Conservation (phyloP, 2,329 filamentous ascomycete genomes). For the Colletotrichum sublineola region DNA sequence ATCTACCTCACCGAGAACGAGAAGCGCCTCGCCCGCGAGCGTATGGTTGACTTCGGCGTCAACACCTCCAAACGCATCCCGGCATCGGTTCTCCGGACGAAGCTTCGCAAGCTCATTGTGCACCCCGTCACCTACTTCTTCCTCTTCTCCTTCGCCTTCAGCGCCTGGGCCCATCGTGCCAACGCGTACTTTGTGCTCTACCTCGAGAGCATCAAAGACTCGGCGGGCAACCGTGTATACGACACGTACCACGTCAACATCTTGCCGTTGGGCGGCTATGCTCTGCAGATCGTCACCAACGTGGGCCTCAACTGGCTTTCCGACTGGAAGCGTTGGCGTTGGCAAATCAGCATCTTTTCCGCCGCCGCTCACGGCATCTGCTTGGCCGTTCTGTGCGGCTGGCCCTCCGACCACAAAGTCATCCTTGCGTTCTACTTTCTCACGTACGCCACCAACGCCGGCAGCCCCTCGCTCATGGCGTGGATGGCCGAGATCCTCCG, state of each 20-base stretch:
- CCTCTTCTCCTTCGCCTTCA: constrained; percentile 48
- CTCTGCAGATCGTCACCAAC: constrained; percentile 53
- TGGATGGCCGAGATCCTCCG: constrained; percentile 53
- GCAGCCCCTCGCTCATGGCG: constrained; percentile 52
- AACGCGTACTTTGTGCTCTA: constrained; percentile 54
- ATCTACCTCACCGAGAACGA: constrained; percentile 49
- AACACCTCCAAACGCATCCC: constrained; percentile 49
- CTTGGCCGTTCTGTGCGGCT: constrained; percentile 51
- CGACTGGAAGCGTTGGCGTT: constrained; percentile 56
- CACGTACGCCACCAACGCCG: constrained; percentile 52
- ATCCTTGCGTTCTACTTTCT: constrained; percentile 54
- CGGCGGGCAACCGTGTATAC: constrained; percentile 46
- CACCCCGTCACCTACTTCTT: constrained; percentile 51
- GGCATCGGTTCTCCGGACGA: constrained; percentile 44
- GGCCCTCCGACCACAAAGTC: constrained; percentile 51
- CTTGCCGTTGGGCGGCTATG: constrained; percentile 49
- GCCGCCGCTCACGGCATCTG: constrained; percentile 49
- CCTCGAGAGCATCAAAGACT: constrained; percentile 48
- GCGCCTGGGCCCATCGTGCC: constrained; percentile 50
- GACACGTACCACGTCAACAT: constrained; percentile 52
- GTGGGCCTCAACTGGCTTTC: constrained; percentile 53
- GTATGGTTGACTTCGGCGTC: constrained; percentile 49
- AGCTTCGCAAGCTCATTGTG: constrained; percentile 47
- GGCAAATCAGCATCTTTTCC: constrained; percentile 53
- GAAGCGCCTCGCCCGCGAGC: constrained; percentile 46